Evolutionary conservation across 2,329 filamentous ascomycete species (phyloP), one percentile per base, ranked within the genome.

Genomic region (Plectosphaerella cucumerina): DNA sequence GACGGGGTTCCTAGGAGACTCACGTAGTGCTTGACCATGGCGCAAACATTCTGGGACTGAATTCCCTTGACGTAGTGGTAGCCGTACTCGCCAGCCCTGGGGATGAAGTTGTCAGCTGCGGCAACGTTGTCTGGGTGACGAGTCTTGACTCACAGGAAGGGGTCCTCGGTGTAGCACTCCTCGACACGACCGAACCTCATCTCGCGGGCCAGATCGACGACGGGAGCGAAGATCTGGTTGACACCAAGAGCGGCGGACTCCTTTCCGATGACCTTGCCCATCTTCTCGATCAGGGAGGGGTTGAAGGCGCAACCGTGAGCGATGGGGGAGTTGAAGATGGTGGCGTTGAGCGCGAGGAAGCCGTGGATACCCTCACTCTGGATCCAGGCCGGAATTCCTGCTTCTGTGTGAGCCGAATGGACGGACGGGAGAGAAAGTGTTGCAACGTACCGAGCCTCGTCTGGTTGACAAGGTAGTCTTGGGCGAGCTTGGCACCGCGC

Each of bases 251-350:
- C 81, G 49, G 75, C 71, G 21, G 85, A 74, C 65, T 91, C 87
- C 45, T 80, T 75, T 6, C 77, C 86, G 57, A 89, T 89, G 17
- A 79, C 75, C 4, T 71, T 69, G 6, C 75, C 86, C 85, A 90
- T 89, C 57, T 86, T 77, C 56, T 83, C 68, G 4, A 89, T 70
- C 14, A 89, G 67, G 39, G 70, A 74, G 0, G 79, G 78, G 61
- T 90, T 87, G 71, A 84, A 90, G 0, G 86, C 86, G 60, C 85
- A 89, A 15, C 81, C 86, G 49, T 87, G 81, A 8, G 74, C 86
- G 58, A 90, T 89, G 0, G 87, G 87, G 1, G 84, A 88, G 67
- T 90, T 90, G 72, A 90, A 91, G 53, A 90, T 87, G 2, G 87
- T 90, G 3, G 85, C 86, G 63, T 90, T 90, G 10, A 80, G 78